These are phyloP conservation scores for Trematosphaeria pertusa DNA, from an alignment of 2,329 filamentous ascomycete genomes.

Conservation along the genomic window DNA sequence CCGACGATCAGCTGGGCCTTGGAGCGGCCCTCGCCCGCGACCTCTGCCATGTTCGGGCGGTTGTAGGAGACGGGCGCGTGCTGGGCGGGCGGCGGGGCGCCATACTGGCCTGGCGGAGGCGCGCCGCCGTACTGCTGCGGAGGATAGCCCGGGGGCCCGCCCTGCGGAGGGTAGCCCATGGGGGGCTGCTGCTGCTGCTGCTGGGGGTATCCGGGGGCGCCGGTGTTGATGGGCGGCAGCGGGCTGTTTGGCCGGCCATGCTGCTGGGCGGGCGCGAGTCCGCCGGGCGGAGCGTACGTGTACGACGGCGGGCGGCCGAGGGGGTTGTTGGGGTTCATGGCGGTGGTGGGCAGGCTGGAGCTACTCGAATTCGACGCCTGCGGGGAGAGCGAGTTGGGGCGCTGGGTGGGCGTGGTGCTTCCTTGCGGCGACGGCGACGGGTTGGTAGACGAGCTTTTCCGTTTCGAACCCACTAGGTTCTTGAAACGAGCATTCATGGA, in stretches of 20 bases:
- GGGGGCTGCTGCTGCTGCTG: slow-evolving; percentile 49
- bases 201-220: slow-evolving; percentile 57
- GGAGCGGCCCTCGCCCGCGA: slow-evolving; percentile 85
- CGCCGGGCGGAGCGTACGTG: slow-evolving; percentile 58
- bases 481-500: slow-evolving; percentile 82
- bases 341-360: slow-evolving; percentile 47
- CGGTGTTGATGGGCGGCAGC: slow-evolving; percentile 64
- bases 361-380: slow-evolving; percentile 48
- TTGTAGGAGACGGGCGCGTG: slow-evolving; percentile 41
- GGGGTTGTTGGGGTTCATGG: slow-evolving; percentile 63
- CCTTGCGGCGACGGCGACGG: slow-evolving; percentile 42
- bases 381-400: slow-evolving; percentile 49
- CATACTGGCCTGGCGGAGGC: slow-evolving; percentile 29
- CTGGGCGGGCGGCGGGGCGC: slow-evolving; percentile 39
- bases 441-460: slow-evolving; percentile 68
- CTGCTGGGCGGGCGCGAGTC: slow-evolving; percentile 46
- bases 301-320: slow-evolving; percentile 70
- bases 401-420: slow-evolving; percentile 48
- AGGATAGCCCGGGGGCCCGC: slow-evolving; percentile 49
- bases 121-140: slow-evolving; percentile 48
- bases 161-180: slow-evolving; percentile 55
- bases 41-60: slow-evolving; percentile 63
- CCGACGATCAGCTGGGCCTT: slow-evolving; percentile 98
- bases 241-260: slow-evolving; percentile 60
- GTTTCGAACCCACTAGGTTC: slow-evolving; percentile 81